Evolutionary conservation across 176 grass and related monocot species (phyloP), one percentile per base, ranked within the genome.

Genomic region (Thinopyrum elongatum): DNA sequence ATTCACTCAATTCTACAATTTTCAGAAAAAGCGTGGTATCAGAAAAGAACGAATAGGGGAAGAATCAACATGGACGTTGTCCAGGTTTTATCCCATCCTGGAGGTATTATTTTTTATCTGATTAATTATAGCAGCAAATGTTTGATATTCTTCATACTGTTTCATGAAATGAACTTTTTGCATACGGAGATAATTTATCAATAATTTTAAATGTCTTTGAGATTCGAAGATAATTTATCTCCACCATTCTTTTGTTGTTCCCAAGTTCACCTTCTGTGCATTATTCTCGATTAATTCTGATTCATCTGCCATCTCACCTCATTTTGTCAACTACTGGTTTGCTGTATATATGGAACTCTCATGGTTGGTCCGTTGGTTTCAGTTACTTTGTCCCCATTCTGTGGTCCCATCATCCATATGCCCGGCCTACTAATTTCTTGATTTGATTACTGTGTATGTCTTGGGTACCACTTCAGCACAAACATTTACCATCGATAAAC

Each of bases 1-100:
- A 23, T 30, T 76, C 25, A 49, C 53, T 80, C 39, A 68, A 29
- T 89, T 82, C 11, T 36, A 66, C 26, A 16, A 78, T 55, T 87
- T 79, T 83, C 82, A 94, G 92, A 97, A 94, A 85, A 97, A 94
- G 22, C 84, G 81, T 84, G 82, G 86, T 80, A 44, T 90, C 49
- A 92, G 92, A 67, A 92, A 97, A 87, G 92, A 97, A 38, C 85
- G 89, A 62, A 85, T 71, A 23, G 82, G 86, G 34, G 92, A 97
- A 75, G 90, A 89, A 60, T 90, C 88, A 78, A 88, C 87, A 65
- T 94, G 92, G 95, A 87, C 80, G 62, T 75, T 92, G 10, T 97
- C 93, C 65, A 77, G 87, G 26, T 97, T 97, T 97, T 94, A 97
- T 89, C 95, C 92, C 76, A 38, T 97, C 63, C 88, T 97, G 29